phyloP scores from a whole-genome alignment of 2,329 filamentous ascomycete genomes.

The Diplocarpon mali region DNA sequence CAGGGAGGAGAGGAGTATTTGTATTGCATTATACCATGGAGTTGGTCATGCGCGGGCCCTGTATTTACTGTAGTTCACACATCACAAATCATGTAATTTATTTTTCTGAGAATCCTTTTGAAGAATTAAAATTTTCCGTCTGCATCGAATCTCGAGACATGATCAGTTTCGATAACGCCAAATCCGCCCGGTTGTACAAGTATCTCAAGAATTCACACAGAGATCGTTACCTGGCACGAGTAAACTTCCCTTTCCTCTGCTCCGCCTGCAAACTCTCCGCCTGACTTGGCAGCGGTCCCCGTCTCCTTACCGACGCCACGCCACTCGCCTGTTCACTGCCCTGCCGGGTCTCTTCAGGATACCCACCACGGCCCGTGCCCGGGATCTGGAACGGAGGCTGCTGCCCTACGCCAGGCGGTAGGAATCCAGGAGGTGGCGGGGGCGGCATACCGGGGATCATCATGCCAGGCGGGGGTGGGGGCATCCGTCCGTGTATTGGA shows the following conservation, averaged over 20 bases:
- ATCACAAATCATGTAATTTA: neutral
- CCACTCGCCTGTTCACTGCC: conserved; percentile 20
- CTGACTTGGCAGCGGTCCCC: conserved; percentile 70
- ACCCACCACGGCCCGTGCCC: conserved; percentile 19
- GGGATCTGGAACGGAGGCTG: conserved; percentile 28
- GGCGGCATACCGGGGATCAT: conserved; percentile 38
- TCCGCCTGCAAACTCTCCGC: conserved; percentile 71
- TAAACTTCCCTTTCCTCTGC: conserved; percentile 56
- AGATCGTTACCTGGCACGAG: conserved; percentile 28
- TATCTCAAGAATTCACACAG: neutral
- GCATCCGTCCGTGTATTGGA: conserved; percentile 29
- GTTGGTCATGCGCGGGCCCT: neutral
- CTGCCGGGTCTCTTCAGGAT: conserved; percentile 20
- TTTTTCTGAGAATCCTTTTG: no score
- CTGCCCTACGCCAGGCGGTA: conserved; percentile 28
- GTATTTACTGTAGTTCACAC: conserved; percentile 2
- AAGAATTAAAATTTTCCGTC: no score
- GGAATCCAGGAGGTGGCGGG: conserved; percentile 25
- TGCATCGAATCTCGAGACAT: no score
- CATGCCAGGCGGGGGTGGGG: conserved; percentile 32
- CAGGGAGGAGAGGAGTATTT: conserved; percentile 1
- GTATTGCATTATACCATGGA: conserved; percentile 11
- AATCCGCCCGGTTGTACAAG: conserved; percentile 11
- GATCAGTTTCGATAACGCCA: conserved; percentile 1
- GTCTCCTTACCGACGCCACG: conserved; percentile 38